Base-by-base conservation (phyloP, 306 rosid species). In the cucumber (Cucumis sativus) region DNA sequence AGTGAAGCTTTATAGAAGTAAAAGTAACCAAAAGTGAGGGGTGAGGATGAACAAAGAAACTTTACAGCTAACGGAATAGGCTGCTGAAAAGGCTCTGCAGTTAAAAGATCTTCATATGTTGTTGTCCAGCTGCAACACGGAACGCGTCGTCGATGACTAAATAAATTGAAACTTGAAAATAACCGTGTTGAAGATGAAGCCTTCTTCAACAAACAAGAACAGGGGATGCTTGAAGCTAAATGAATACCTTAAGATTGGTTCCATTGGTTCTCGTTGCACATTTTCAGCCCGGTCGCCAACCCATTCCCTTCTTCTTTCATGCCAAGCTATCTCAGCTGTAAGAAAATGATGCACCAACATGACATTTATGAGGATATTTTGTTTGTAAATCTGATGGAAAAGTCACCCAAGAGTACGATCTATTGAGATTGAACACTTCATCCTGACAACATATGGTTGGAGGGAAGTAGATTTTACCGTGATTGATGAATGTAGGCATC, bases 241-340 rank as follows among this genome's bases (percentile, higher is more conserved):
- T 51, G 57, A 30, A 58, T 82, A 89, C 93, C 97, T 89, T 89
- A 86, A 75, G 60, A 89, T 78, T 41, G 88, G 87, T 78, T 89
- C 92, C 78, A 81, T 79, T 52, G 84, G 85, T 4, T 79, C 74
- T 85, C 79, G 84, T 74, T 15, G 84, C 43, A 78, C 23, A 13
- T 79, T 86, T 61, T 78, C 81, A 59, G 89, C 82, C 58, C 20
- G 81, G 78, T 86, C 81, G 39, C 92, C 93, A 12, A 85, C 82
- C 92, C 96, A 91, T 85, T 87, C 87, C 74, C 61, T 89, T 82
- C 96, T 83, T 77, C 23, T 81, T 77, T 85, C 81, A 73, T 85
- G 87, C 96, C 96, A 91, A 79, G 90, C 84, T 75, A 82, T 80
- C 87, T 87, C 93, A 43, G 93, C 96, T 91, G 91, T 90, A 83